Evolutionary conservation across 208 protist species (phyloP), one percentile per base, ranked within the genome.

Genomic region (Phytomonas sp.): DNA sequence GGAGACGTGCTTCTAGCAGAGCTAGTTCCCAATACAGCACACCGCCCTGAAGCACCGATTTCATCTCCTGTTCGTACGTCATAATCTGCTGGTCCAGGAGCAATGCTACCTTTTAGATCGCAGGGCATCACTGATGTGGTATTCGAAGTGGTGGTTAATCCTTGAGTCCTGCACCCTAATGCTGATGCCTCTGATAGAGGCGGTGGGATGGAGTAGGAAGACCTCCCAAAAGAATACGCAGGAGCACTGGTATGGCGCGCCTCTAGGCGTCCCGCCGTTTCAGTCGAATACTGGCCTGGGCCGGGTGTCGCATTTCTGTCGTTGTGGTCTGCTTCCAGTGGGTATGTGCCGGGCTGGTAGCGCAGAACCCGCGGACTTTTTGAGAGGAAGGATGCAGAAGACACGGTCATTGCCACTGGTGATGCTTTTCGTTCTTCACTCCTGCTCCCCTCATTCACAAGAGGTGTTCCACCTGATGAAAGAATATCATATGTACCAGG

Each of bases 401-500:
- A 51, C 31, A 5, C 23, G 15, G 7, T 6, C 31, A 20, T 34
- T 17, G 20, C 60, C 23, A 15, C 31, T 29, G 23, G 28, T 63
- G 4, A 15, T 63, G 60, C 20, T 13, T 34, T 63, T 11, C 40
- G 13, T 51, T 51, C 40, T 29, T 30, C 31, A 34, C 60, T 30
- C 8, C 20, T 63, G 60, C 60, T 30, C 15, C 4, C 9, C 60
- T 30, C 60, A 11, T 30, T 4, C 60, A 34, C 60, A 5, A 63
- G 31, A 34, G 30, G 60, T 63, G 23, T 63, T 29, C 2, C 60
- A 30, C 20, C 4, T n/a, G 20, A 36, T 30, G 60, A 71, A 23
- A 61, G 68, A 37, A 76, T 61, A 62, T 80, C 76, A 53, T 81
- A 81, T 30, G 66, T 62, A 33, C 76, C 76, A 9, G 76, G 76